phyloP scores from a whole-genome alignment of 2,329 filamentous ascomycete genomes.

The Aspergillaceae sp. region DNA sequence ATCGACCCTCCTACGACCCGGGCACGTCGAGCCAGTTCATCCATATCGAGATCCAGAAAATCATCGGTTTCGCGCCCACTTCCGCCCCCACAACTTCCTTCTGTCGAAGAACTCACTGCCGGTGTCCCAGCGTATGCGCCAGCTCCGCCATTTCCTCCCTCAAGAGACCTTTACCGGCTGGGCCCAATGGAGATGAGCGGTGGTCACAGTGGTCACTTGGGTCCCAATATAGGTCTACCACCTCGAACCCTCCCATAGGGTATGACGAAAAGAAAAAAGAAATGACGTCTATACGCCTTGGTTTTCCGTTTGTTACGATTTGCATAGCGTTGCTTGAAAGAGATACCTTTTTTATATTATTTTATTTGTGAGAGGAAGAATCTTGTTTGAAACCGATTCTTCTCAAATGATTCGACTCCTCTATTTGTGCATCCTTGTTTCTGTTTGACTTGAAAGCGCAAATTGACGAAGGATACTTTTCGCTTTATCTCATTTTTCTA shows the following conservation, averaged over 20 bases:
- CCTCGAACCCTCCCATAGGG: conserved; percentile 29
- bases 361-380: neutral
- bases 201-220: conserved; percentile 23
- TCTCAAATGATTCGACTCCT: conserved; percentile 4
- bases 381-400: conserved; percentile 13
- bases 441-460: conserved; percentile 1
- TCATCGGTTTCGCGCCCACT: conserved; percentile 32
- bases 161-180: conserved; percentile 29
- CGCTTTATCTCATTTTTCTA: conserved; percentile 7
- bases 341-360: conserved; percentile 26
- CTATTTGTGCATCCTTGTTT: conserved; percentile 8
- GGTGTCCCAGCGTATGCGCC: conserved; percentile 39
- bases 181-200: conserved; percentile 23
- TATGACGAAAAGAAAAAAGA: conserved; percentile 3
- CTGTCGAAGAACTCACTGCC: conserved; percentile 39
- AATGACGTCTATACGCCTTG: conserved; percentile 17
- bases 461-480: conserved; percentile 3
- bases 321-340: conserved; percentile 32
- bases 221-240: conserved; percentile 24
- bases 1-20: conserved; percentile 39
- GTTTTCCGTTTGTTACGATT: conserved; percentile 23
- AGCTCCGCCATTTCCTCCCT: conserved; percentile 22
- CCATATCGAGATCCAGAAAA: conserved; percentile 32
- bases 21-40: conserved; percentile 30
- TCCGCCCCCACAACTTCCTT: conserved; percentile 32